Percentiles rank a stretch among this genome's conserved stretches.
Evolutionary conservation across 441 rosid genomes (phyloP).

Genomic region (Pelargonium myrrhifolium): DNA sequence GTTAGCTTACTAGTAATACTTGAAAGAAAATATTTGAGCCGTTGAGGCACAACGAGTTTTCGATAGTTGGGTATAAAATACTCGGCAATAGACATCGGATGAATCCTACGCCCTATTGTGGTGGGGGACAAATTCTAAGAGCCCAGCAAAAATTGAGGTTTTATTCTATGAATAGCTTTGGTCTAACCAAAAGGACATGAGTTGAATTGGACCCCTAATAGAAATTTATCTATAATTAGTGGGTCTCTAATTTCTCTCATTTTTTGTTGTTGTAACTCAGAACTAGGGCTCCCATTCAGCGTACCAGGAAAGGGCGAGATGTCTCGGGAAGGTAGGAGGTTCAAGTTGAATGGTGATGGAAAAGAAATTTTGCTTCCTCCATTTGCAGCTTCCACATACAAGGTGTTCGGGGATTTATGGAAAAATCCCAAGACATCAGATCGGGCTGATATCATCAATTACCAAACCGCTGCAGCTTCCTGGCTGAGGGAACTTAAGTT

Average conservation of each 20-base stretch:
- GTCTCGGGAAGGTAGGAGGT: background rate
- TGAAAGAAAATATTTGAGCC: no score
- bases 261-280: background rate
- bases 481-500: constrained; percentile 1
- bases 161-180: no score
- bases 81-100: no score
- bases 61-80: no score
- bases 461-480: background rate
- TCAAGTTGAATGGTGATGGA: background rate
- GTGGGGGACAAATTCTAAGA: no score
- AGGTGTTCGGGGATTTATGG: background rate
- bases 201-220: no score
- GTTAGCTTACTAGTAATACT: no score
- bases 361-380: background rate
- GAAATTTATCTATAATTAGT: background rate
- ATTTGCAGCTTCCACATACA: constrained; percentile 5
- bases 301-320: background rate
- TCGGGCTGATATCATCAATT: background rate
- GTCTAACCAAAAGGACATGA: no score
- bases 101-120: no score
- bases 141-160: no score
- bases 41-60: no score
- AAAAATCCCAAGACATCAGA: constrained; percentile 1
- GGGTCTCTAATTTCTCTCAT: background rate
- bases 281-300: background rate